Evolutionary conservation across 1,139 yeast genomes (phyloP).

Genomic region (Nakaseomyces kungkrabaensis): DNA sequence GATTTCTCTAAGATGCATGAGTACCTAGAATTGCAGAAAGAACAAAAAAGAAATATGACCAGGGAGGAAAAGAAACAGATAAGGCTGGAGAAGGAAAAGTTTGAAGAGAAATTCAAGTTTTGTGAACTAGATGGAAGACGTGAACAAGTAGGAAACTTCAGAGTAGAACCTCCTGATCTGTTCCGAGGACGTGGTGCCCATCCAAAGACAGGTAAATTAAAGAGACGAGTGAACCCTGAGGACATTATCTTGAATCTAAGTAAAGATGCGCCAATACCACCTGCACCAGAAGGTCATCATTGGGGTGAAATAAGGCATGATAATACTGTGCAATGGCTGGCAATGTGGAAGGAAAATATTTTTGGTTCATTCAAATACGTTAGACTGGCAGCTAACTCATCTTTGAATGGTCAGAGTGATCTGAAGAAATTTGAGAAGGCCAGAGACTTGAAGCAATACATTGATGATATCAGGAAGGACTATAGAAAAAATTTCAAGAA

Average conservation of each 20-base stretch:
- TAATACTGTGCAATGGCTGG: constrained; percentile 88
- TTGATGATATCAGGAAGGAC: constrained; percentile 65
- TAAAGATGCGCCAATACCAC: constrained; percentile 60
- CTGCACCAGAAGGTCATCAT: constrained; percentile 74
- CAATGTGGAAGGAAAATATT: constrained; percentile 94
- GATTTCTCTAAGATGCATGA: constrained; percentile 71
- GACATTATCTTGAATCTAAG: constrained; percentile 81
- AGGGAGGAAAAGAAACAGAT: constrained; percentile 63
- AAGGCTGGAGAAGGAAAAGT: constrained; percentile 60
- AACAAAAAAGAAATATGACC: constrained; percentile 59
- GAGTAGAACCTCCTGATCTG: constrained; percentile 92
- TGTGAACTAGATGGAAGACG: constrained; percentile 79
- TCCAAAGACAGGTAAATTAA: constrained; percentile 87
- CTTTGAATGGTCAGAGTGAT: constrained; percentile 85
- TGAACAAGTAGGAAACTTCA: constrained; percentile 87
- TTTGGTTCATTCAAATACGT: constrained; percentile 80
- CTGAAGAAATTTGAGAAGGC: constrained; percentile 90
- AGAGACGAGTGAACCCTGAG: constrained; percentile 77
- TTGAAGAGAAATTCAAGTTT: constrained; percentile 73
- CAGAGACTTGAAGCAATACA: constrained; percentile 64
- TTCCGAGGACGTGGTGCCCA: constrained; percentile 97
- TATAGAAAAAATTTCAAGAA: constrained; percentile 64
- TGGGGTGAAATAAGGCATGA: constrained; percentile 92
- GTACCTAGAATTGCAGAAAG: constrained; percentile 60
- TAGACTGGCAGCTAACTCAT: constrained; percentile 82